A percentile compares a stretch with the other conserved stretches of the same genome.
These are phyloP conservation scores for Trichophyton rubrum DNA, from an alignment of 2,329 filamentous ascomycete species.

Conservation along the genomic window DNA sequence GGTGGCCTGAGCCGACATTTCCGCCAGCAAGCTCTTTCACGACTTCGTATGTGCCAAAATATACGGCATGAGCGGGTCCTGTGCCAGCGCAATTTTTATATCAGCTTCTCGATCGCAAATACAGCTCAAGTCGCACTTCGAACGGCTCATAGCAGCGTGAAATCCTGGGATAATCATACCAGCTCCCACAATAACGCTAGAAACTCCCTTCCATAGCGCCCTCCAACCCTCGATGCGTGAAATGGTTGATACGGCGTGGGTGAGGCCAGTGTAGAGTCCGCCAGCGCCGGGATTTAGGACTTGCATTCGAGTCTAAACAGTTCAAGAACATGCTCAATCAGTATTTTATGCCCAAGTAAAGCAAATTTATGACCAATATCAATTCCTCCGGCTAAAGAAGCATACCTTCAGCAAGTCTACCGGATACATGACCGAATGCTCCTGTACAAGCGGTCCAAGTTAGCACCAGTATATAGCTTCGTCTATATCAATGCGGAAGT, in stretches of 20 bases:
- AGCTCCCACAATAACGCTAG: slow-evolving; percentile 88
- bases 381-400: not conserved
- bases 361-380: not conserved
- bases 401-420: slow-evolving; percentile 93
- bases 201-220: slow-evolving; percentile 91
- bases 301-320: slow-evolving; percentile 82
- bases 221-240: slow-evolving; percentile 78
- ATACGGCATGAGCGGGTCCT: slow-evolving; percentile 95
- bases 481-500: not conserved
- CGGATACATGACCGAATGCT: slow-evolving; percentile 98
- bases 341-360: not conserved
- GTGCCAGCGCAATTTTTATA: slow-evolving; percentile 8
- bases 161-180: slow-evolving; percentile 43
- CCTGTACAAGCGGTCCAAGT: slow-evolving; percentile 40
- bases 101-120: not conserved
- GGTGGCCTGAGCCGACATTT: slow-evolving; percentile 71
- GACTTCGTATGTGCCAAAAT: slow-evolving; percentile 95
- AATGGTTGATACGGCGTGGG: slow-evolving; percentile 86
- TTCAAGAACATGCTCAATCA: slow-evolving; percentile 8
- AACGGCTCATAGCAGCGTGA: not conserved
- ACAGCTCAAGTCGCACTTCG: not conserved
- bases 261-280: slow-evolving; percentile 75
- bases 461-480: slow-evolving; percentile 8
- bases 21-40: slow-evolving; percentile 95
- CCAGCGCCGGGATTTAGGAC: slow-evolving; percentile 72